Evolutionary conservation across 2,329 filamentous ascomycete genomes (phyloP).

Genomic region (Colletotrichum gigasporum): DNA sequence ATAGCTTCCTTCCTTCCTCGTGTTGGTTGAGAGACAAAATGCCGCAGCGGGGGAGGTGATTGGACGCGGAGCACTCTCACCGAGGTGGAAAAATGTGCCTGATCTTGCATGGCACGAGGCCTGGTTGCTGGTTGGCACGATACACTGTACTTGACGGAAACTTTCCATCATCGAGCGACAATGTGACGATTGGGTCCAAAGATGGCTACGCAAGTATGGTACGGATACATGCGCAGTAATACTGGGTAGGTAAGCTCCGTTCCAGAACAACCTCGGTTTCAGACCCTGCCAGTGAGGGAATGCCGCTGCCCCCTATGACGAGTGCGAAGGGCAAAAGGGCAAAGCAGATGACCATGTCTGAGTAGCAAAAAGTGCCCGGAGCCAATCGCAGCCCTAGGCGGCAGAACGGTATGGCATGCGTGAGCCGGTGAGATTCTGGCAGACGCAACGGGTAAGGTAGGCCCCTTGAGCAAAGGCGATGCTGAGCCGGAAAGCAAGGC

Average conservation of each 20-base stretch:
- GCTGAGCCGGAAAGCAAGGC: background rate
- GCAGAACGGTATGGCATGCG: background rate
- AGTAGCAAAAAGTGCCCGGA: background rate
- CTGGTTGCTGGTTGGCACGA: background rate
- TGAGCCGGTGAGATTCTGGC: background rate
- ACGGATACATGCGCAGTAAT: too few species aligned
- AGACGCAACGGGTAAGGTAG: background rate
- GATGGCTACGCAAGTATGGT: conserved; percentile 10
- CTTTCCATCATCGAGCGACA: background rate
- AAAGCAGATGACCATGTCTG: background rate
- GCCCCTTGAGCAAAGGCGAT: background rate
- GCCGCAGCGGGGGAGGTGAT: background rate
- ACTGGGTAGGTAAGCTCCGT: too few species aligned
- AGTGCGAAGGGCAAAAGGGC: background rate
- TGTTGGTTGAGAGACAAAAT: background rate
- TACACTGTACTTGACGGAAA: background rate
- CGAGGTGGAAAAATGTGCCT: conserved; percentile 29
- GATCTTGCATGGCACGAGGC: conserved; percentile 26
- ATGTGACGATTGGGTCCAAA: background rate
- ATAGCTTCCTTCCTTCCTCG: background rate
- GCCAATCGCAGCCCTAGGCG: background rate
- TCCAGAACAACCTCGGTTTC: conserved; percentile 19
- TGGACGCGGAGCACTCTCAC: conserved; percentile 13
- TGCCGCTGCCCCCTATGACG: background rate
- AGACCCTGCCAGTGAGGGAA: conserved; percentile 19